A percentile compares a stretch with the other conserved stretches of the same genome.
phyloP scores from a whole-genome alignment of 768 basidiomycete genomes.

The Phlegmacium glaucopus region DNA sequence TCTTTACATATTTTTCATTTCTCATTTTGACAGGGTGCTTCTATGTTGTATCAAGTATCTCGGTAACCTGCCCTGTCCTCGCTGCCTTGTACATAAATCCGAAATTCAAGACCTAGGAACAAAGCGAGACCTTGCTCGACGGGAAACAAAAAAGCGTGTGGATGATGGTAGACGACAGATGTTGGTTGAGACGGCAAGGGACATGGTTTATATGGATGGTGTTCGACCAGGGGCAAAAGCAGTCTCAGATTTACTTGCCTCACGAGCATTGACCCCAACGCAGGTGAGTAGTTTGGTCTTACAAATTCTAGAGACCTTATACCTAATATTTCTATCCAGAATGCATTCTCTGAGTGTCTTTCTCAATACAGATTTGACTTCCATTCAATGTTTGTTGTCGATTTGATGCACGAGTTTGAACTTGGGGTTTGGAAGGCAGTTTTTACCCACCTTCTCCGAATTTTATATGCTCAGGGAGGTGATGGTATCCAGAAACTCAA shows the following conservation, averaged over 20 bases:
- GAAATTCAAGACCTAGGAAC: slow-evolving; percentile 24
- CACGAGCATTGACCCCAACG: slow-evolving; percentile 8
- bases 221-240: not conserved
- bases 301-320: not conserved
- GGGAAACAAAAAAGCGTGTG: not conserved
- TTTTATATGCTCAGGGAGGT: slow-evolving; percentile 16
- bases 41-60: slow-evolving; percentile 25
- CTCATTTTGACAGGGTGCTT: slow-evolving; percentile 15
- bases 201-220: slow-evolving; percentile 8
- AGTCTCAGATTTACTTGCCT: slow-evolving; percentile 3
- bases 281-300: slow-evolving; percentile 1
- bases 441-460: slow-evolving; percentile 26
- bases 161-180: slow-evolving; percentile 3
- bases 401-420: slow-evolving; percentile 34
- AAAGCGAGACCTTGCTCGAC: slow-evolving; percentile 12
- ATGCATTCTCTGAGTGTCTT: slow-evolving; percentile 21
- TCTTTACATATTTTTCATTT: not conserved
- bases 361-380: slow-evolving; percentile 16
- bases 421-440: slow-evolving; percentile 30
- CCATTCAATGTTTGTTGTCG: slow-evolving; percentile 23
- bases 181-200: slow-evolving; percentile 4
- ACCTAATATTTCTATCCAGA: slow-evolving; percentile 11
- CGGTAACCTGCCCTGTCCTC: slow-evolving; percentile 34
- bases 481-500: slow-evolving; percentile 18
- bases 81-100: slow-evolving; percentile 25